Evolutionary conservation across 345 rosid genomes (phyloP).

Genomic region (Eutrema heterophyllum): DNA sequence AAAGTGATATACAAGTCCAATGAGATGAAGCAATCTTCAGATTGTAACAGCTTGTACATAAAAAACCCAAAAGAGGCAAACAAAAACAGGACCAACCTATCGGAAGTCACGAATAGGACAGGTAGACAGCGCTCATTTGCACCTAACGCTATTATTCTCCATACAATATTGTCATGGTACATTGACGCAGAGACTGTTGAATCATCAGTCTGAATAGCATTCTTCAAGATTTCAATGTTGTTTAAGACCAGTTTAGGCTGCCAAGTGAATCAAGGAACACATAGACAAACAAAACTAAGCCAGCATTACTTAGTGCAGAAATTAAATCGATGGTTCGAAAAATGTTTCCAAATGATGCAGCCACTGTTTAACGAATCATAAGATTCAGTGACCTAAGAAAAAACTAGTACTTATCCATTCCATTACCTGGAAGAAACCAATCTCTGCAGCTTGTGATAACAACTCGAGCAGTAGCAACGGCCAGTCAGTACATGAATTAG

Average conservation of each 20-base stretch:
- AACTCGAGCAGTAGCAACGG: slow-evolving; percentile 86
- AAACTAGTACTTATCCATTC: background rate
- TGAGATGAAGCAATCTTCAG: slow-evolving; percentile 2
- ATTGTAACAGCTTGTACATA: background rate
- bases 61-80: background rate
- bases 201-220: slow-evolving; percentile 62
- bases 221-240: slow-evolving; percentile 80
- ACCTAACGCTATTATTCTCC: slow-evolving; percentile 84
- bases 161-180: slow-evolving; percentile 90
- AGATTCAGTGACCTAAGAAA: background rate
- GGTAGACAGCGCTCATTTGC: slow-evolving; percentile 83
- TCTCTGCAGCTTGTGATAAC: slow-evolving; percentile 89
- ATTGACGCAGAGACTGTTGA: slow-evolving; percentile 50
- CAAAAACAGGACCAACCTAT: slow-evolving; percentile 51
- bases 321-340: background rate
- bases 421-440: slow-evolving; percentile 77
- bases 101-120: slow-evolving; percentile 72
- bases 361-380: background rate
- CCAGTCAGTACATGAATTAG: slow-evolving; percentile 88
- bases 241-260: slow-evolving; percentile 98
- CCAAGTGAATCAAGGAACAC: slow-evolving; percentile 27
- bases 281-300: slow-evolving; percentile 1
- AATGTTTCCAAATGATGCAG: background rate
- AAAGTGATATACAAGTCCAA: slow-evolving; percentile 3
- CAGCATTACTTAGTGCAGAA: background rate